Conservation (phyloP, 225 moss, liverwort and hornwort genomes). For the Bryoerythrophyllum caledonicum region DNA sequence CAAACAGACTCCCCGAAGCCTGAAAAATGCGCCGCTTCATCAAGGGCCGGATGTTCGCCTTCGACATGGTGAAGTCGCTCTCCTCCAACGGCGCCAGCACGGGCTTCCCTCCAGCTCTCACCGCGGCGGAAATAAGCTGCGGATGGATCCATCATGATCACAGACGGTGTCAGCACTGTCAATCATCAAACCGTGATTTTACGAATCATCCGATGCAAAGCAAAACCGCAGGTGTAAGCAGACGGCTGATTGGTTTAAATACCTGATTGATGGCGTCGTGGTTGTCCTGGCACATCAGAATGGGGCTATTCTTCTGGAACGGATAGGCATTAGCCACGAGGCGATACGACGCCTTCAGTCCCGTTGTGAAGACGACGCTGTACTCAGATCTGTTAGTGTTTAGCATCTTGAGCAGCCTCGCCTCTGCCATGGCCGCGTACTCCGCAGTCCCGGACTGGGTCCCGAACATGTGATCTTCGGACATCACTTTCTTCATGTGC, state of each 20-base stretch:
- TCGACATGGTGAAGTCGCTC: constrained; percentile 49
- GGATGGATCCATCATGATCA: neutral
- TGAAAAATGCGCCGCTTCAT: constrained; percentile 51
- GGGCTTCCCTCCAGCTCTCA: constrained; percentile 58
- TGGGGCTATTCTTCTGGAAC: constrained; percentile 67
- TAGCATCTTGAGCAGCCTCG: constrained; percentile 59
- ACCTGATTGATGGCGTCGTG: constrained; percentile 63
- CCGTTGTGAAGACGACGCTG: constrained; percentile 74
- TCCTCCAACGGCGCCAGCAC: constrained; percentile 65
- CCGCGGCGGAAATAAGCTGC: constrained; percentile 43
- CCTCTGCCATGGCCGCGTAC: constrained; percentile 68
- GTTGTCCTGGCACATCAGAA: constrained; percentile 78
- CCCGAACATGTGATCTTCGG: constrained; percentile 67
- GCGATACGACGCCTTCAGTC: constrained; percentile 56
- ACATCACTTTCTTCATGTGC: constrained; percentile 72
- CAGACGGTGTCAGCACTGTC: too few species aligned
- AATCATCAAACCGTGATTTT: too few species aligned
- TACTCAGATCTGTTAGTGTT: constrained; percentile 64
- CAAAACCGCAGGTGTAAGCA: neutral
- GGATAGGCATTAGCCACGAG: constrained; percentile 72
- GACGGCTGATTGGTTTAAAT: neutral
- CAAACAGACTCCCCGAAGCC: constrained; percentile 39
- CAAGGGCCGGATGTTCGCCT: constrained; percentile 38
- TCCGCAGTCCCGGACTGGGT: constrained; percentile 29
- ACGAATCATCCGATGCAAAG: neutral